Base-by-base conservation (phyloP, 2,329 filamentous ascomycete species). In the Pyrenophora graminea region DNA sequence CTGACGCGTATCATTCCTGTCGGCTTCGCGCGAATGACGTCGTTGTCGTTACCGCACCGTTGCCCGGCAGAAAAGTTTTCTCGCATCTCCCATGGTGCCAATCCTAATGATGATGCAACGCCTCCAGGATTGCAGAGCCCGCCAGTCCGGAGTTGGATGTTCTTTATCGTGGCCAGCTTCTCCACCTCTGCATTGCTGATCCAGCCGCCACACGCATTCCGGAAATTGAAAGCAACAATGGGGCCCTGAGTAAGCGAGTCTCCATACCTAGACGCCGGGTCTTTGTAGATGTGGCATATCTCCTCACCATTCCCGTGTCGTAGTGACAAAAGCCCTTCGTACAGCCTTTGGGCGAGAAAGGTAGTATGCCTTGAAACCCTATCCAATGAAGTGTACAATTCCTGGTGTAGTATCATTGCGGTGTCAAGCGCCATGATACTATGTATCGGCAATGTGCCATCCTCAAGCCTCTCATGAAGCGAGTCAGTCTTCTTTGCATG, bases 81-180 rank as follows among this genome's bases (percentile, higher is more conserved):
- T 61, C 81, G 87, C 81, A 97, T 87, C 67, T 97, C 91, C 83
- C 87, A 88, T 0, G 90, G 85, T 39, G 86, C 82, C 45, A 97
- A 79, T 1, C 79, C 78, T n/a, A 97, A 80, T 17, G 85, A 84
- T 1, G 81, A 79, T 12, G 91, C 88, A 51, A 96, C 83, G 1
- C 91, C 91, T 8, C 92, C 94, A 1, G 94, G 93, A 63, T 96
- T 97, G 74, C 94, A 99, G 1, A 97, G 79, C 0, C 91, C 89
- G 4, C 94, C 94, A 1, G 91, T 96, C 32, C 94, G 85, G 15
- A 97, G 76, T 64, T 97, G 90, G 36, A 97, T 88, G 41, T 85
- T 83, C 58, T 88, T 90, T 17, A 96, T 78, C 2, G 83, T 81
- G 6, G 91, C 89, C 18, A 97, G 78, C 70, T 93, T 96, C 69